Evolutionary conservation across 306 rosid species (phyloP).

Genomic region (Prinsepia uniflora): DNA sequence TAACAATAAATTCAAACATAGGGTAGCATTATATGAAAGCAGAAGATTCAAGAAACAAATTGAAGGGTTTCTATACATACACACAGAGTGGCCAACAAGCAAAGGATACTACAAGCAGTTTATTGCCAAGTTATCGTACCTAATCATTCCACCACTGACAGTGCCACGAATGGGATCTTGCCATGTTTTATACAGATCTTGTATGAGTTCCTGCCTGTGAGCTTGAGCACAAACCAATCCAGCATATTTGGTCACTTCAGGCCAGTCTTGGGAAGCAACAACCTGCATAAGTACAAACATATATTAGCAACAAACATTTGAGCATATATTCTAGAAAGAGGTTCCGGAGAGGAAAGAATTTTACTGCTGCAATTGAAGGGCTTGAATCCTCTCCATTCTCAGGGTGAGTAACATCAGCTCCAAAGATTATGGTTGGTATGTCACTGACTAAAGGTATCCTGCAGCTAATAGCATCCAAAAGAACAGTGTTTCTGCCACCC

Average conservation of each 20-base stretch:
- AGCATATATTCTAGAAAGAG: not conserved
- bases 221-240: slow-evolving; percentile 94
- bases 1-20: slow-evolving; percentile 1
- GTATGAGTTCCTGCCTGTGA: slow-evolving; percentile 91
- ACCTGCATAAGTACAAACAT: slow-evolving; percentile 49
- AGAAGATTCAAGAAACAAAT: slow-evolving; percentile 5
- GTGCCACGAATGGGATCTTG: slow-evolving; percentile 89
- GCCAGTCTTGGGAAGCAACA: slow-evolving; percentile 98
- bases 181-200: slow-evolving; percentile 90
- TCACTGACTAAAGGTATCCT: slow-evolving; percentile 90
- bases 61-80: not conserved
- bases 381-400: slow-evolving; percentile 93
- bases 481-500: slow-evolving; percentile 98
- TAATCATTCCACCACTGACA: slow-evolving; percentile 87
- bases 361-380: slow-evolving; percentile 93
- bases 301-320: slow-evolving; percentile 26
- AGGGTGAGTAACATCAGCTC: slow-evolving; percentile 94
- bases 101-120: not conserved
- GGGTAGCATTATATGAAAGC: not conserved
- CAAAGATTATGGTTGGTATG: slow-evolving; percentile 87
- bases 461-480: slow-evolving; percentile 89
- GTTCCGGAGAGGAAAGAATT: slow-evolving; percentile 10
- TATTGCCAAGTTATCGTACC: slow-evolving; percentile 38
- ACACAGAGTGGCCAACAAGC: not conserved
- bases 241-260: slow-evolving; percentile 92